Base-by-base conservation (phyloP, 768 basidiomycete genomes). In the Suillus placidus region DNA sequence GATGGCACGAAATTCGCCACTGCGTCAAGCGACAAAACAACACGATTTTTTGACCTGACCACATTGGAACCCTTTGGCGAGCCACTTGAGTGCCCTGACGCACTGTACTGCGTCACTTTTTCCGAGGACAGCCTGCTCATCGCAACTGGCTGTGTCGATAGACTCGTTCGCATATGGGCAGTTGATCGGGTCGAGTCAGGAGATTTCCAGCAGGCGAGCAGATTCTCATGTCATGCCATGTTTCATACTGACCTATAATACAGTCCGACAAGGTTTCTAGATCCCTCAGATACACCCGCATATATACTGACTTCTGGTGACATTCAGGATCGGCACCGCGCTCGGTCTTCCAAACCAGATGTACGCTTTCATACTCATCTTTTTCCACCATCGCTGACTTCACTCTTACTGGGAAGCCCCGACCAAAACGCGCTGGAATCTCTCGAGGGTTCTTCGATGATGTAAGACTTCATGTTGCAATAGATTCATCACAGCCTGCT, bases 151-250 rank as follows among this genome's bases (percentile, higher is more conserved):
- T 84, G 84, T 60, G 80, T 92, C 49, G 93, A 94, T 73, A 90
- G 87, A 1, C 83, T 92, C 52, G 89, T 94, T 63, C 84, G 91
- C 57, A 88, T 93, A n/a, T 93, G 92, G 91, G 91, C 93, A 66
- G 87, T 91, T 57, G 71, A 51, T 51, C 8, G 14, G 14, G 14
- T 8, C 13, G 26, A 51, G 26, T 51, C 49, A 30, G 14, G 30
- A 18, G 51, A 30, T 3, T 10, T 32, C 26, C 30, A 51, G 47
- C 47, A 51, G 51, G 51, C 4, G 7, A 52, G 51, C 30, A 32
- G 3, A 16, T 18, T 30, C 7, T 52, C 16, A 30, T 18, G 4
- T 52, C 26, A 1, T 32, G 30, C 7, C 16, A 32, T 52, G 30
- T 8, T 32, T 18, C 30, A 52, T 52, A 32, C 30, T 52, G 4